Base-by-base conservation (phyloP, 768 basidiomycete genomes). In the Floccularia luteovirens region DNA sequence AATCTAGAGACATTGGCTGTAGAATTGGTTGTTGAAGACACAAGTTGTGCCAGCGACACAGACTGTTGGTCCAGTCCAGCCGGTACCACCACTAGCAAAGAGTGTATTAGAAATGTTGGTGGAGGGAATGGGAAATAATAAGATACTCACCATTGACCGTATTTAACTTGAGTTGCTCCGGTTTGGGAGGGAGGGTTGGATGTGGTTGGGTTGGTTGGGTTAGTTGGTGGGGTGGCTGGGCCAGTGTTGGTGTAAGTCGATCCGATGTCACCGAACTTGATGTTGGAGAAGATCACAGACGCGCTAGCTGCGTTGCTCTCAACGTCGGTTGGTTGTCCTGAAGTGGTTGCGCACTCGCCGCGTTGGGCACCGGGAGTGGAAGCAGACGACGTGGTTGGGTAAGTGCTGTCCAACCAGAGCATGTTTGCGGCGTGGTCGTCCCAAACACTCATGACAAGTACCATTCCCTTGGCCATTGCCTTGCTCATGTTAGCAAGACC, bases 361-460 rank as follows among this genome's bases (percentile, higher is more conserved):
- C 32, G 32, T 12, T 7, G n/a, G 20, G 20, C 32, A 17, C 32
- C 32, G 20, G 32, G 32, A 17, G 8, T 34, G 16, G 8, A 14
- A 7, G 32, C 32, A 17, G 32, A 34, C 16, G n/a, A 14, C n/a
- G 7, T 17, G 32, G 32, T 34, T 12, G 32, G 32, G 32, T 34
- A 34, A 19, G n/a, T 34, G 32, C 8, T 8, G 32, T 34, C 32
- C 8, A 34, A 19, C 32, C 32, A 34, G 32, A 34, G 32, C 32
- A 34, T 34, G 32, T 34, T 34, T 12, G 20, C 32, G 32, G 7
- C 32, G 20, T 34, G 32, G 58, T 70, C 67, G 49, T 66, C 68
- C 67, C 67, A 67, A 42, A 70, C 43, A 35, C 49, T 55, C 47
- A 70, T 46, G 38, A 64, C 63, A 36, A 71, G 52, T 23, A 69